Conservation (phyloP, 192 early-diverging fungal species). For the Fimicolochytrium jonesii region DNA sequence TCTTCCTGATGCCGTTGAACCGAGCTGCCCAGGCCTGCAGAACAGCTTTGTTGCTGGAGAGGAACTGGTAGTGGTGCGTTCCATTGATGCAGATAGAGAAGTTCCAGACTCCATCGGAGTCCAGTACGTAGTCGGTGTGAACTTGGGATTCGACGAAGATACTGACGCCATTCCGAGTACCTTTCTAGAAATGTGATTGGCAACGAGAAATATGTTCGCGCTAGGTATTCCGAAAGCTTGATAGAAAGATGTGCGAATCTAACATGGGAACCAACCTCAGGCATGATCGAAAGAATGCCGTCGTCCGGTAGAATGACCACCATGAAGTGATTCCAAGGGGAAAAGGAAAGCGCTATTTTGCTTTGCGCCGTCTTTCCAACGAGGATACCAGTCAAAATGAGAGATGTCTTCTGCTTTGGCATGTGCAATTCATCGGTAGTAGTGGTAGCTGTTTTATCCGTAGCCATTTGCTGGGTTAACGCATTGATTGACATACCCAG, state of each 20-base stretch:
- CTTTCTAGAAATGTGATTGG: neutral
- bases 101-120: neutral
- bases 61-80: neutral
- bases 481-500: neutral
- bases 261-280: neutral
- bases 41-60: too few species aligned
- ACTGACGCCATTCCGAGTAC: neutral
- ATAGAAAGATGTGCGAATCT: neutral
- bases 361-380: neutral
- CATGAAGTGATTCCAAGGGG: neutral
- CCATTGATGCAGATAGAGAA: neutral
- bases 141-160: neutral
- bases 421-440: neutral
- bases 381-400: neutral
- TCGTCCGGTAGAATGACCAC: neutral
- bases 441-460: neutral
- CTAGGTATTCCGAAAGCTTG: too few species aligned
- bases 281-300: neutral
- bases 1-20: too few species aligned
- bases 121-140: neutral
- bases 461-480: neutral
- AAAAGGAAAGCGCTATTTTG: neutral
- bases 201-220: neutral
- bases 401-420: neutral
- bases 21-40: too few species aligned